These are phyloP conservation scores for Trichoderma gracile DNA, from an alignment of 2,329 filamentous ascomycete genomes.

Conservation along the genomic window DNA sequence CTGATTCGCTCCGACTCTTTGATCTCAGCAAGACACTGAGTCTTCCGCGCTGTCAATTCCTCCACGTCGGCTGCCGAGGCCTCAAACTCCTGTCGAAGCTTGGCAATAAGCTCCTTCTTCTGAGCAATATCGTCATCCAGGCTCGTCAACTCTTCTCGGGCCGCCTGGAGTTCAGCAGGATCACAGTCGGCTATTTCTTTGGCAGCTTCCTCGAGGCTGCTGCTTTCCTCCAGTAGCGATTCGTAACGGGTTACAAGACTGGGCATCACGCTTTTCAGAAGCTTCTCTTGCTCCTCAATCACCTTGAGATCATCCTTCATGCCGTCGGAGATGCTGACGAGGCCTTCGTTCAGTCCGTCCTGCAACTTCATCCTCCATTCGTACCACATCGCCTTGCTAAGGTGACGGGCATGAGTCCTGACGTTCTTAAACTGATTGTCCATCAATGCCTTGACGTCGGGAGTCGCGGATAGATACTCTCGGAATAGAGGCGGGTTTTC, in stretches of 20 bases:
- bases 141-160: slow-evolving; percentile 66
- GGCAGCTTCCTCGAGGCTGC: slow-evolving; percentile 69
- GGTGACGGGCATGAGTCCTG: slow-evolving; percentile 84
- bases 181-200: slow-evolving; percentile 78
- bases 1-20: slow-evolving; percentile 77
- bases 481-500: slow-evolving; percentile 90
- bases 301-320: slow-evolving; percentile 72
- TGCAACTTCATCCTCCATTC: slow-evolving; percentile 93
- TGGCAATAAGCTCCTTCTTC: slow-evolving; percentile 67
- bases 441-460: slow-evolving; percentile 82
- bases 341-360: slow-evolving; percentile 75
- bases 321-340: slow-evolving; percentile 72
- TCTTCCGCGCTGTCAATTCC: slow-evolving; percentile 64
- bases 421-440: slow-evolving; percentile 98
- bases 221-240: slow-evolving; percentile 62
- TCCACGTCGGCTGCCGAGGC: slow-evolving; percentile 67
- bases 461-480: slow-evolving; percentile 83
- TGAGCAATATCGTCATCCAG: slow-evolving; percentile 68
- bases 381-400: slow-evolving; percentile 98
- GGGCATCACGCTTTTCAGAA: slow-evolving; percentile 70
- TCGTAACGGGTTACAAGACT: slow-evolving; percentile 61
- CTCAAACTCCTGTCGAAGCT: slow-evolving; percentile 65
- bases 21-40: slow-evolving; percentile 71
- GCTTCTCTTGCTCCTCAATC: slow-evolving; percentile 66
- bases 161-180: slow-evolving; percentile 71